Conservation (phyloP, 116 monocot species). For the Cymodocea nodosa region DNA sequence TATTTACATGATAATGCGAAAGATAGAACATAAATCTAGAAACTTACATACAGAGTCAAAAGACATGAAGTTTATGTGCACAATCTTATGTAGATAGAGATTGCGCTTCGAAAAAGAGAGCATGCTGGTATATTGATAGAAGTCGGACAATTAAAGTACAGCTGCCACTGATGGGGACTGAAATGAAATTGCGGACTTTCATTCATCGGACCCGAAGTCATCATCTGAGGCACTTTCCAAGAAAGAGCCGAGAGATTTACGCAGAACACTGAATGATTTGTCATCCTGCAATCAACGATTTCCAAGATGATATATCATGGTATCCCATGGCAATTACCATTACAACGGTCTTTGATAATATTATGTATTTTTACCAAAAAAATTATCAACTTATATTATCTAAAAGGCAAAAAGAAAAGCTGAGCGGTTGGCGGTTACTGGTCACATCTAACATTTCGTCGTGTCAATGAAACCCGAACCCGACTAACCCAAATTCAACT, state of each 20-base stretch:
- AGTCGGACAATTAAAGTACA: not conserved
- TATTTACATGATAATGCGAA: not conserved
- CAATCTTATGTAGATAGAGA: not conserved
- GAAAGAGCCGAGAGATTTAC: conserved; percentile 75
- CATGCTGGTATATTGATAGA: not conserved
- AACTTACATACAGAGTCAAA: not conserved
- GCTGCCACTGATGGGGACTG: not conserved
- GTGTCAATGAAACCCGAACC: too few relatives aligned
- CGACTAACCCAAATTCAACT: too few relatives aligned
- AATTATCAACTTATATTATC: too few relatives aligned
- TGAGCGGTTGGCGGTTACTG: too few relatives aligned
- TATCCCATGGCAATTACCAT: not conserved
- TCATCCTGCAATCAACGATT: conserved; percentile 41
- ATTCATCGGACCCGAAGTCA: conserved; percentile 45
- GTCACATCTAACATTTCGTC: too few relatives aligned
- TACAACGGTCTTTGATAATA: not conserved
- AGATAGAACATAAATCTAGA: not conserved
- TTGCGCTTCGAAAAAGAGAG: not conserved
- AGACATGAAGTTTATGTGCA: not conserved
- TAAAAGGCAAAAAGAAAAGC: too few relatives aligned
- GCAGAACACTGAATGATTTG: conserved; percentile 60
- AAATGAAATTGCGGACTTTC: conserved; percentile 2
- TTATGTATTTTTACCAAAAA: not conserved
- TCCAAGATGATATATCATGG: not conserved
- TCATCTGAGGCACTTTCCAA: conserved; percentile 60